Conservation (phyloP, 192 early-diverging fungal species). For the Tieghemiomyces parasiticus region DNA sequence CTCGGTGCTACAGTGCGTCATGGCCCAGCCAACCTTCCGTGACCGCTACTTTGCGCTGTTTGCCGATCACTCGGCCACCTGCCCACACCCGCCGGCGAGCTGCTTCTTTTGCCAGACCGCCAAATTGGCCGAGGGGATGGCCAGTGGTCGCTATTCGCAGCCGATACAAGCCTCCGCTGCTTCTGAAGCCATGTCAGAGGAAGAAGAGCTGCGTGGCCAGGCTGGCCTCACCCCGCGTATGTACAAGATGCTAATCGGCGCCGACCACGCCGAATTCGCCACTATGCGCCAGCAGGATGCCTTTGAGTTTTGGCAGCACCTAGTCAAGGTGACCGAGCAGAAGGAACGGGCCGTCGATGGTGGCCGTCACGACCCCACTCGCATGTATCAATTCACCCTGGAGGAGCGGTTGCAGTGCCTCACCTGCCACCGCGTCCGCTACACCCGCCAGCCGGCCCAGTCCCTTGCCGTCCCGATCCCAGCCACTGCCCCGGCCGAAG, state of each 20-base stretch:
- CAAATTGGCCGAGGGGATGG: slow-evolving; percentile 83
- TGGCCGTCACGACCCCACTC: slow-evolving; percentile 50
- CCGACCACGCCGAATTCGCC: slow-evolving; percentile 85
- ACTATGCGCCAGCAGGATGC: slow-evolving; percentile 99
- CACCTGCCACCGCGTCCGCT: slow-evolving; percentile 69
- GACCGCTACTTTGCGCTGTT: slow-evolving; percentile 39
- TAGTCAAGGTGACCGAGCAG: slow-evolving; percentile 56
- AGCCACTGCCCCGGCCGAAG: slow-evolving; percentile 16
- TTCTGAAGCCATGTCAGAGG: slow-evolving; percentile 20
- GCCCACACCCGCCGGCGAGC: slow-evolving; percentile 35
- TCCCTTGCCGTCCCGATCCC: slow-evolving; percentile 58
- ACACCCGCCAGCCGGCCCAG: slow-evolving; percentile 34
- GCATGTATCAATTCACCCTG: slow-evolving; percentile 58
- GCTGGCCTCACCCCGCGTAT: slow-evolving; percentile 76
- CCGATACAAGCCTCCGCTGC: too few species aligned
- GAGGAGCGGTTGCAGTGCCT: slow-evolving; percentile 83
- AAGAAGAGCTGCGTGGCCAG: slow-evolving; percentile 35
- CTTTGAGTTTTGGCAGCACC: slow-evolving; percentile 79
- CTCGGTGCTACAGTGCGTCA: slow-evolving; percentile 82
- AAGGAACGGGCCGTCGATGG: slow-evolving; percentile 46
- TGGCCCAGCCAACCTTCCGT: slow-evolving; percentile 58
- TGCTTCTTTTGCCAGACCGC: slow-evolving; percentile 85
- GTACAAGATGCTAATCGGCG: slow-evolving; percentile 82
- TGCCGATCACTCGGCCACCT: slow-evolving; percentile 20
- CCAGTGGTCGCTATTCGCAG: slow-evolving; percentile 71